Base-by-base conservation (phyloP, 352 stramenopile species). In the Pythium volutum region DNA sequence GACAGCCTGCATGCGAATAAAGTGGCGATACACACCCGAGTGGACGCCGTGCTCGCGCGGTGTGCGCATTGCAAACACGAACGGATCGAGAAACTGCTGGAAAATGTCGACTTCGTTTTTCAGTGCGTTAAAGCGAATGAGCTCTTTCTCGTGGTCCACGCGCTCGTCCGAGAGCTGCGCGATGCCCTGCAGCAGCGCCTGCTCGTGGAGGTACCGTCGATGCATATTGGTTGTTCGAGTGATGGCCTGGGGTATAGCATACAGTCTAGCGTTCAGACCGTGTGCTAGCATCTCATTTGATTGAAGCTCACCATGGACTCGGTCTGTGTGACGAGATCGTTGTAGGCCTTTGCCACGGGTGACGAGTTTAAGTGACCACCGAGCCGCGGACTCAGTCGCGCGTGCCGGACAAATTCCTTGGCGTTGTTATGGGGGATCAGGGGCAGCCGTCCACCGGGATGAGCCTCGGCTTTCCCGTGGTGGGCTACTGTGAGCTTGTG, bases 41-140 rank as follows among this genome's bases (percentile, higher is more conserved):
- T 79, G 70, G 41, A 87, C 71, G 41, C 81, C 64, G 33, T 79
- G 74, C 46, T 91, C 81, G 36, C 56, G 81, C 20, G 72, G 47
- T 1, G 77, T 71, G 7, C 62, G 69, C 49, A 86, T 88, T 49
- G 79, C 69, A 47, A 86, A 87, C 49, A 89, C 67, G 33, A 89
- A 91, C 6, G 77, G 79, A 43, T 86, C 74, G 16, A 91, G 55
- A 58, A 78, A 75, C 59, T 93, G 79, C 62, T 93, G 84, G 66
- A 91, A 88, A 54, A 88, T 86, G 42, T 89, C 80, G 42, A 91
- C 70, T 41, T 93, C 81, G 64, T 90, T 88, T 66, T 88, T 86
- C 31, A 91, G 66, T 3, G 77, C 83, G 42, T 85, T 71, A 52
- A 84, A 88, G 12, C 75, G 79, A 29, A 91, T 79, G 18, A 81